These are phyloP conservation scores for Pigoraptor vietnamica DNA, from an alignment of 78 protist species.

Conservation along the genomic window DNA sequence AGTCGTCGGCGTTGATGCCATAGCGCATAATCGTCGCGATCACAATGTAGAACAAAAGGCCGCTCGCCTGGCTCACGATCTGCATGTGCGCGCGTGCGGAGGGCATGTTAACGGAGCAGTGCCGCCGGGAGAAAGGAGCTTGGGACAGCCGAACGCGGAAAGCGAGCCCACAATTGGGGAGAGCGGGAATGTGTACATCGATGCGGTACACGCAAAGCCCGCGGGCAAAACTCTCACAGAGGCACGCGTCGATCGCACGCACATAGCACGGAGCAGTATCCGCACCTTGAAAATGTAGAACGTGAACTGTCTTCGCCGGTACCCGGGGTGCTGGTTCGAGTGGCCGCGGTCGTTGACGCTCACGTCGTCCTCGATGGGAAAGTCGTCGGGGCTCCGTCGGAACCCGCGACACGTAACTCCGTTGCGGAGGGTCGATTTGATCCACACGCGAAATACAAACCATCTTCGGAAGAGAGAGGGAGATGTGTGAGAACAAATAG, in stretches of 20 bases:
- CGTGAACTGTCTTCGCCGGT: background rate
- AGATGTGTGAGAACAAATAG: background rate
- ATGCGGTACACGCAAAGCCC: no score
- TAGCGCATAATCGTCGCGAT: background rate
- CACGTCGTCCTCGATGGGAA: background rate
- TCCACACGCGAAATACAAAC: constrained; percentile 1
- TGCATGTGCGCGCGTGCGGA: no score
- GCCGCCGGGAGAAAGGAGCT: no score
- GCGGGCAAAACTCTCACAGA: no score
- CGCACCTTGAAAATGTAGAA: background rate
- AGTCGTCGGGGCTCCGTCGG: background rate
- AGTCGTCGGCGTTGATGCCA: background rate
- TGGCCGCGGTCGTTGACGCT: constrained; percentile 2
- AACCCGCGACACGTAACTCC: background rate
- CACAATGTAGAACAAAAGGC: background rate
- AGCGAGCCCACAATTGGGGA: no score
- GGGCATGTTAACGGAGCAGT: no score
- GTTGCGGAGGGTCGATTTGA: background rate
- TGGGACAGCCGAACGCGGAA: no score
- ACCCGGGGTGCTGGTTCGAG: background rate
- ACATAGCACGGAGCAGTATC: no score
- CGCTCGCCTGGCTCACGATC: background rate
- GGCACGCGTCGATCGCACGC: no score
- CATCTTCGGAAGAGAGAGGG: background rate
- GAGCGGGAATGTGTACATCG: no score